A percentile compares a stretch with the other conserved stretches of the same genome.
These are phyloP conservation scores for Exophiala xenobiotica DNA, from an alignment of 2,329 filamentous ascomycete genomes.

Conservation along the genomic window DNA sequence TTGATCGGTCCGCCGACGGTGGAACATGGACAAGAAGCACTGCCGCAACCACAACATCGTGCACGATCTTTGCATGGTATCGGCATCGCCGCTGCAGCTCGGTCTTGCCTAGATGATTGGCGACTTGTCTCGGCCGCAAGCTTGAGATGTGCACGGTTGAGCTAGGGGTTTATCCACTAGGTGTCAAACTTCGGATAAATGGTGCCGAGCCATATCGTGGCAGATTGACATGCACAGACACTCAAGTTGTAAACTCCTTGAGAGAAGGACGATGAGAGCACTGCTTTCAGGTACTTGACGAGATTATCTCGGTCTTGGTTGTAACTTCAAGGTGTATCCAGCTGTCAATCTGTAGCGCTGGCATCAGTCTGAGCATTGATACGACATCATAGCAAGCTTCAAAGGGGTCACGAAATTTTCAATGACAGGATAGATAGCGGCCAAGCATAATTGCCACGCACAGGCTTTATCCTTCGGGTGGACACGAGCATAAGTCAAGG, in stretches of 20 bases:
- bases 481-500: background rate
- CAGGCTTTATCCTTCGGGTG: background rate
- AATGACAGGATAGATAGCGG: background rate
- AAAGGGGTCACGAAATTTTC: too few relatives aligned
- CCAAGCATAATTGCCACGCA: background rate
- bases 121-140: conserved; percentile 8
- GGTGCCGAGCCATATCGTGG: background rate
- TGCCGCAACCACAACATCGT: background rate
- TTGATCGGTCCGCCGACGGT: background rate
- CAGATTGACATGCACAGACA: background rate
- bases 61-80: background rate
- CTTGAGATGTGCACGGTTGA: background rate
- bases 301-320: too few relatives aligned
- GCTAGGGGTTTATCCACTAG: background rate
- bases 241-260: background rate
- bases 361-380: background rate
- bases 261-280: background rate
- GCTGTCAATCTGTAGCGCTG: too few relatives aligned
- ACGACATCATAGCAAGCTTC: too few relatives aligned
- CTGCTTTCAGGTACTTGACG: background rate
- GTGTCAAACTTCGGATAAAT: background rate
- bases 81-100: background rate
- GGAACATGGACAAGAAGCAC: background rate
- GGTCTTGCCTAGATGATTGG: background rate
- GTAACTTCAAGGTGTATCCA: too few relatives aligned